phyloP scores from a whole-genome alignment of 2,329 filamentous ascomycete genomes.

The Fusarium staphyleae region DNA sequence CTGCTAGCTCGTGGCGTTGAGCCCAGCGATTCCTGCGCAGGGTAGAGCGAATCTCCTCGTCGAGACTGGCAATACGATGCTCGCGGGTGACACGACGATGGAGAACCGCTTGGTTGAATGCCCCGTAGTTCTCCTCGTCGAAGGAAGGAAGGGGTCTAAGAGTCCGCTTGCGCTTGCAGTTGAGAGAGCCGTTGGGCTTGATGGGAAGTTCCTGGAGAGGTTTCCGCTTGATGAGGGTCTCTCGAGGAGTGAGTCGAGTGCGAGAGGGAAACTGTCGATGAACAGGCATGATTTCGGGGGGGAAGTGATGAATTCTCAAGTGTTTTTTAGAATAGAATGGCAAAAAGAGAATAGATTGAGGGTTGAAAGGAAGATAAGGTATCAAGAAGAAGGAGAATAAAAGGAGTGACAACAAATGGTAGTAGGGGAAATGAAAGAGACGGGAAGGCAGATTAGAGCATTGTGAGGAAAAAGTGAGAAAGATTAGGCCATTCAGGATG shows the following conservation, averaged over 20 bases:
- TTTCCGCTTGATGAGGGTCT: constrained; percentile 33
- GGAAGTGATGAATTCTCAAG: neutral
- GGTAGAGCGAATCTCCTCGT: no score
- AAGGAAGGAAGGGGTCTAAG: constrained; percentile 36
- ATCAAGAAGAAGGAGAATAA: neutral
- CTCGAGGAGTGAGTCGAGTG: constrained; percentile 1
- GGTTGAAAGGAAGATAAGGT: neutral
- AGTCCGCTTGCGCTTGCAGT: constrained; percentile 29
- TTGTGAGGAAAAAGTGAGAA: neutral
- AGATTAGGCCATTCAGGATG: neutral
- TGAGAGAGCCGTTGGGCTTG: constrained; percentile 33
- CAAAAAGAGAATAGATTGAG: neutral
- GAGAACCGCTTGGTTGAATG: constrained; percentile 22
- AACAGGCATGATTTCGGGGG: constrained; percentile 25
- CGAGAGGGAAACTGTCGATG: constrained; percentile 4
- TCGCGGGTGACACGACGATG: constrained; percentile 13
- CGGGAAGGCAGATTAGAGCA: no score
- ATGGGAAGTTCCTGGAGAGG: constrained; percentile 42
- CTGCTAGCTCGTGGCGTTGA: constrained; percentile 6
- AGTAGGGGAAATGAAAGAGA: no score
- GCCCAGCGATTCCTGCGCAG: no score
- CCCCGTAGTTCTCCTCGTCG: constrained; percentile 42
- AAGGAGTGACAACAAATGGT: neutral
- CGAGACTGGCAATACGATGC: neutral
- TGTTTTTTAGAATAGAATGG: neutral